phyloP scores from a whole-genome alignment of 306 rosid species.

The Fragaria iinumae region DNA sequence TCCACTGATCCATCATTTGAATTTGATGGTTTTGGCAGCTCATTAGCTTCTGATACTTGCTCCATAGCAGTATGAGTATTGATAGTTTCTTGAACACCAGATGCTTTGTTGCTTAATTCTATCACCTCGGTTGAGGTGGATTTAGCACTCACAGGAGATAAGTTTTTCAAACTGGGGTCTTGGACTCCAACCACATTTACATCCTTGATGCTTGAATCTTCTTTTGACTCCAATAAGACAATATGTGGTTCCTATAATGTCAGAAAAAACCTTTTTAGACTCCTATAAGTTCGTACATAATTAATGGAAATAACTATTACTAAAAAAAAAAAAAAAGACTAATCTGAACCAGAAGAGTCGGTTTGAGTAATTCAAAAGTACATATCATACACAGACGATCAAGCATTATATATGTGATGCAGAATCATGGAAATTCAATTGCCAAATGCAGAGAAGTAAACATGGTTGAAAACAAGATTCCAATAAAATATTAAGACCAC shows the following conservation, averaged over 20 bases:
- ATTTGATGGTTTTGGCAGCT: background rate
- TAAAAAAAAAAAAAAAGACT: too few species aligned
- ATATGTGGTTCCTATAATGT: background rate
- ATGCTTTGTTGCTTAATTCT: background rate
- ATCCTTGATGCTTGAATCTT: background rate
- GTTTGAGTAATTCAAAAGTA: background rate
- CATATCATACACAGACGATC: background rate
- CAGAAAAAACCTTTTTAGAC: constrained; percentile 5
- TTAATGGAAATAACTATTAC: background rate
- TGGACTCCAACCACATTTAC: background rate
- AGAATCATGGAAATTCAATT: background rate
- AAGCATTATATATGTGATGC: background rate
- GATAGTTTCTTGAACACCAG: background rate
- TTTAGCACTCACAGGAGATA: background rate
- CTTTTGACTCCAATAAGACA: background rate
- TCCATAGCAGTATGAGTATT: background rate
- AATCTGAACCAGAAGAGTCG: background rate
- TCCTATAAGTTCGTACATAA: background rate
- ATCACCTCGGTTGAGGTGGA: background rate
- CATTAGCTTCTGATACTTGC: background rate
- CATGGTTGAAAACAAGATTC: background rate
- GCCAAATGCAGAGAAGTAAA: background rate
- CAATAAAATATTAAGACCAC: background rate
- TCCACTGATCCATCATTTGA: background rate
- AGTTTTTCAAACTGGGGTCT: background rate